Evolutionary conservation across 2,329 filamentous ascomycete species (phyloP).

Genomic region (Onygenales sp.): DNA sequence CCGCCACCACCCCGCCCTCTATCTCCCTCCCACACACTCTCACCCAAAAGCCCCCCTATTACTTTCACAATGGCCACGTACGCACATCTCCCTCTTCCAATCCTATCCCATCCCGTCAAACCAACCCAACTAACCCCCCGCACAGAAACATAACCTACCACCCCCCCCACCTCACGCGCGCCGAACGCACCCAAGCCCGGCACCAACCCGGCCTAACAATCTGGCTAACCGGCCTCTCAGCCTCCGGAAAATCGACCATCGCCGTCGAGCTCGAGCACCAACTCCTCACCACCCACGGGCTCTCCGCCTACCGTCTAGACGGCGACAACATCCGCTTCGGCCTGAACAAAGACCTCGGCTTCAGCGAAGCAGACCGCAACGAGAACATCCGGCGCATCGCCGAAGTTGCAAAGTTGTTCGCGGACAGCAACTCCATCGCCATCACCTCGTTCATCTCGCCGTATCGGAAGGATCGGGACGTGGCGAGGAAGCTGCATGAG

Average conservation of each 20-base stretch:
- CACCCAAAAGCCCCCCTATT: not conserved
- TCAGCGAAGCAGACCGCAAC: constrained; percentile 83
- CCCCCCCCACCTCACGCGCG: constrained; percentile 31
- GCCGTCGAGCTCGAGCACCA: constrained; percentile 96
- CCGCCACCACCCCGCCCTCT: not conserved
- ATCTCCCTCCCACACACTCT: not conserved
- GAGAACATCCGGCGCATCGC: constrained; percentile 97
- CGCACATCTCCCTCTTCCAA: constrained; percentile 3
- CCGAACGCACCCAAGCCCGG: constrained; percentile 42
- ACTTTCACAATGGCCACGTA: constrained; percentile 9
- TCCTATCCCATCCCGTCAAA: not conserved
- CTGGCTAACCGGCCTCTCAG: constrained; percentile 95
- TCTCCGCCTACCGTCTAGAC: constrained; percentile 85
- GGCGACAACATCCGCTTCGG: constrained; percentile 98
- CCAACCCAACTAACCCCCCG: constrained; percentile 6
- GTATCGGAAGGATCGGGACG: constrained; percentile 75
- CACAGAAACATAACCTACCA: constrained; percentile 40
- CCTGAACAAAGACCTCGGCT: constrained; percentile 94
- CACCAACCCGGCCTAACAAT: constrained; percentile 87
- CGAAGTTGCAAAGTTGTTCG: constrained; percentile 95
- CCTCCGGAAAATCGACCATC: constrained; percentile 94
- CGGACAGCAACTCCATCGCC: constrained; percentile 76
- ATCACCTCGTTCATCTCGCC: constrained; percentile 97
- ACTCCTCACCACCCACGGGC: constrained; percentile 62
- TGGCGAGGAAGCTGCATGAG: constrained; percentile 72